Percentiles rank a stretch among this genome's conserved stretches.
phyloP scores from a whole-genome alignment of 129 eudicot species.

The Sambucus nigra region DNA sequence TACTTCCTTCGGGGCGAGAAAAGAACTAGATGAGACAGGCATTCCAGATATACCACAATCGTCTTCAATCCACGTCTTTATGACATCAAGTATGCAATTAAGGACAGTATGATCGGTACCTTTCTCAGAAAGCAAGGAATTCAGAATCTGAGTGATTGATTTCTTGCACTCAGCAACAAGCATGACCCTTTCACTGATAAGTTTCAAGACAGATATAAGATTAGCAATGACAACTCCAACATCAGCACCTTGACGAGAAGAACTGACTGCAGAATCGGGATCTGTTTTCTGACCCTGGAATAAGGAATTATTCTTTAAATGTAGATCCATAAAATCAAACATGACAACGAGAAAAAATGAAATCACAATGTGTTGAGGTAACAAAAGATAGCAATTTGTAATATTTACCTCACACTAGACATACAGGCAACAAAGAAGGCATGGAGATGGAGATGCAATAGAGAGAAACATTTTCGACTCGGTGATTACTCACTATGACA shows the following conservation, averaged over 20 bases:
- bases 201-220: conserved; percentile 71
- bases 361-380: background rate
- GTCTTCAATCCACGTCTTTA: conserved; percentile 90
- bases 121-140: conserved; percentile 79
- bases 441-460: no score
- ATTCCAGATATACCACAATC: conserved; percentile 57
- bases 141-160: conserved; percentile 63
- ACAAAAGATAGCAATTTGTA: background rate
- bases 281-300: conserved; percentile 75
- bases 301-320: background rate
- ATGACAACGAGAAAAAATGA: background rate
- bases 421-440: no score
- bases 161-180: conserved; percentile 64
- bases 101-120: conserved; percentile 88
- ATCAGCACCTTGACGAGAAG: conserved; percentile 98
- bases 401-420: no score
- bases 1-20: conserved; percentile 77
- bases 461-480: no score
- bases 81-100: conserved; percentile 77
- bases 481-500: no score
- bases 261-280: conserved; percentile 88
- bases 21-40: conserved; percentile 40
- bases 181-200: conserved; percentile 88
- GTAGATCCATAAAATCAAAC: conserved; percentile 1
- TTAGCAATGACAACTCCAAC: conserved; percentile 71